Conservation (phyloP, 106 monocot genomes). For the Narthecium ossifragum region DNA sequence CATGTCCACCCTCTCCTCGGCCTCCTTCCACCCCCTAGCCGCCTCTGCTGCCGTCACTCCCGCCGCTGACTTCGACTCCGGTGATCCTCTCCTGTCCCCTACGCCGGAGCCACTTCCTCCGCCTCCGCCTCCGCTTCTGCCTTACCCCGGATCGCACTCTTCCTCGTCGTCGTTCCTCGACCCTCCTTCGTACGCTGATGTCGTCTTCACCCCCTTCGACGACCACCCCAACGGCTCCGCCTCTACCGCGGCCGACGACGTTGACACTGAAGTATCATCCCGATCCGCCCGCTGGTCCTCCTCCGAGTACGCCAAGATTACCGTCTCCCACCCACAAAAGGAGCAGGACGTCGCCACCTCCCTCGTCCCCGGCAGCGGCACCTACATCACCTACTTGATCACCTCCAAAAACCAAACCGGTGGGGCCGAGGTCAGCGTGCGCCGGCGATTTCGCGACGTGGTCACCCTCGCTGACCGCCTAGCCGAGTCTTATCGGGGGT, state of each 20-base stretch:
- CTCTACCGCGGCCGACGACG: slow-evolving; percentile 4
- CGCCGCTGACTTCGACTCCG: slow-evolving; percentile 6
- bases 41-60: slow-evolving; percentile 6
- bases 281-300: not conserved
- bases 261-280: slow-evolving; percentile 6
- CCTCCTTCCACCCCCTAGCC: slow-evolving; percentile 20
- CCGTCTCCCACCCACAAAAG: slow-evolving; percentile 71
- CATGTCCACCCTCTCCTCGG: slow-evolving; percentile 9
- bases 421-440: slow-evolving; percentile 30
- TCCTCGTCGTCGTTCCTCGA: slow-evolving; percentile 49
- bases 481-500: slow-evolving; percentile 69
- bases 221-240: not conserved
- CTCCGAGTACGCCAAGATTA: slow-evolving; percentile 49
- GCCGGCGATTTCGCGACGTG: slow-evolving; percentile 83
- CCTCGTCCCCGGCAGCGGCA: slow-evolving; percentile 52
- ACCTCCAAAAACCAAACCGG: slow-evolving; percentile 24
- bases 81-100: slow-evolving; percentile 6
- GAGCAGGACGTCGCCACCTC: slow-evolving; percentile 59
- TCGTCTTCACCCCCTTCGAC: slow-evolving; percentile 34
- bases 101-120: slow-evolving; percentile 15
- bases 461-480: slow-evolving; percentile 87
- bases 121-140: slow-evolving; percentile 24
- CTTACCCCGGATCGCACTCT: slow-evolving; percentile 7
- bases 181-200: slow-evolving; percentile 83
- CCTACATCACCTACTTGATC: slow-evolving; percentile 73